Evolutionary conservation across 2,329 filamentous ascomycete genomes (phyloP), one percentile per base, ranked within the genome.

Genomic region (Fonsecaea pedrosoi): DNA sequence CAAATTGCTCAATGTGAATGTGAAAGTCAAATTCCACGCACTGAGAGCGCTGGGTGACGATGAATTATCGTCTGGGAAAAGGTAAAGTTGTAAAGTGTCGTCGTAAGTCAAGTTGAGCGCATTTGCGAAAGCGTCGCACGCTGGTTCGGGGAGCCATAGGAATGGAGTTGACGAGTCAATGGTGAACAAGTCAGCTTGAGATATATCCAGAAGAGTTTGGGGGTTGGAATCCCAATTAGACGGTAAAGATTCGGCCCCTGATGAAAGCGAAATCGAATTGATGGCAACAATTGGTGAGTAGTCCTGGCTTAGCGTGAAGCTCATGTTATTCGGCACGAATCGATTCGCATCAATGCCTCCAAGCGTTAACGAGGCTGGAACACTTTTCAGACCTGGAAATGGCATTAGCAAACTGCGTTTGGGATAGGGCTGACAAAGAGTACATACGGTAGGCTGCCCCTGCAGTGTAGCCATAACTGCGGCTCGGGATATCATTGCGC

Each of bases 121-220:
- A 8, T 72, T 67, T 57, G 78, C 78, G 65, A 81, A 79, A 48
- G 68, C 64, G 54, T 76, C 71, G 64, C 79, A 81, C 9, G 77
- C 73, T 13, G 71, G 68, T 5, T 72, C 66, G 3, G 80, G 79
- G 53, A 82, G 74, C 74, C 77, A 81, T 7, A 81, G 60, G 66
- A 78, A 79, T 7, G 80, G 76, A 9, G 78, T 76, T 1, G 77
- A 78, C 1, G 79, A 78, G 64, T 82, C 79, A 21, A 82, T 77
- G n/a, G 69, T 74, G 64, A 75, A 77, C 2, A 73, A 69, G 2
- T 71, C 69, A 30, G 67, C 64, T 35, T 73, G 50, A 66, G 62
- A 40, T 66, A 62, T 34, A 68, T 68, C 54, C 55, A 71, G 15
- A 50, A 74, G 71, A n/a, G 71, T 62, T 60, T 72, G 54, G 8